Base-by-base conservation (phyloP, 345 rosid genomes). In the Pistacia integerrima region DNA sequence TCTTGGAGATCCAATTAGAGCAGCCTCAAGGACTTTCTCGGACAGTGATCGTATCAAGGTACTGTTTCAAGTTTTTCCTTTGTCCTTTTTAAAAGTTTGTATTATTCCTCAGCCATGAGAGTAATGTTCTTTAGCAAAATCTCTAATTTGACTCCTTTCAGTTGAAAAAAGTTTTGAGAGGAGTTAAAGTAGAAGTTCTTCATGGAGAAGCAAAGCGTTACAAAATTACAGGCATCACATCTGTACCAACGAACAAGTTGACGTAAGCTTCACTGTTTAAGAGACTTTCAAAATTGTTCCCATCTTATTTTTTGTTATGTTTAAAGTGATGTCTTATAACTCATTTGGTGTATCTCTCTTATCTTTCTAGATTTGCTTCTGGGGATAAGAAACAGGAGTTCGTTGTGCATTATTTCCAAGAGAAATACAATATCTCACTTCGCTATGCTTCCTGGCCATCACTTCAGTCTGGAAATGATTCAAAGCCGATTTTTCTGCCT, bases 151-250 rank as follows among this genome's bases (percentile, higher is more conserved):
- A 67, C 30, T 22, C 6, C 70, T 59, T 72, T 6, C 78, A 94
- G 97, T 74, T 90, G 69, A 90, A 75, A 65, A 92, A 73, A 71
- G 89, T 83, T 5, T 66, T 94, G 73, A 85, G 18, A 74, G 85
- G 84, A 22, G 44, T 94, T 2, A 91, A 74, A 76, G 92, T 94
- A 9, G 44, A 74, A 61, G 9, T 82, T n/a, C 64, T 2, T 8
- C 85, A 88, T 18, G 58, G 49, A 59, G 74, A 74, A 5, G 76
- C n/a, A 0, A 85, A 52, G 71, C 82, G 74, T n/a, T 66, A 58
- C 68, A 93, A 87, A 79, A 70, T 94, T 8, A 41, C 71, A 74
- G 93, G 90, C n/a, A 17, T 94, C 56, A 89, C 98, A 10, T 67
- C 28, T 56, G 28, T 73, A 22, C 94, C 97, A 1, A 55, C 86